phyloP scores from a whole-genome alignment of 192 early-diverging fungal genomes.

The Umbelopsis sp. region DNA sequence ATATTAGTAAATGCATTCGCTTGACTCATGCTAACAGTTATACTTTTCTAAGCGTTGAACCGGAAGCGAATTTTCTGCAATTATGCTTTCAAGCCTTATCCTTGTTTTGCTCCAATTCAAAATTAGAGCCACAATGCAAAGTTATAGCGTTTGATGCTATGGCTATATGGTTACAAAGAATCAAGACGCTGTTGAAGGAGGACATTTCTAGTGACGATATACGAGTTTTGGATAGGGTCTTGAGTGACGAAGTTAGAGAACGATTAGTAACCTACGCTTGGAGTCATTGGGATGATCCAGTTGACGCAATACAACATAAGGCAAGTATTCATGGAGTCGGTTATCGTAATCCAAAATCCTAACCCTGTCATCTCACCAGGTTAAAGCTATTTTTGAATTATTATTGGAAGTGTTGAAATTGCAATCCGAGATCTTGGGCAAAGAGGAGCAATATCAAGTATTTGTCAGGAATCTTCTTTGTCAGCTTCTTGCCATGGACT shows the following conservation, averaged over 20 bases:
- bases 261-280: slow-evolving; percentile 72
- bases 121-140: slow-evolving; percentile 66
- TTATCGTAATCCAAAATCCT: neutral
- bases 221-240: slow-evolving; percentile 25
- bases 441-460: slow-evolving; percentile 33
- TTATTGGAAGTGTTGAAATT: slow-evolving; percentile 66
- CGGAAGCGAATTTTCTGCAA: slow-evolving; percentile 48
- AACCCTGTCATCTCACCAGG: neutral
- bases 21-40: neutral
- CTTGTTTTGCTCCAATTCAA: slow-evolving; percentile 63
- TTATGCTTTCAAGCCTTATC: slow-evolving; percentile 64
- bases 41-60: neutral
- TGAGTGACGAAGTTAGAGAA: slow-evolving; percentile 49
- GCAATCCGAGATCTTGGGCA: slow-evolving; percentile 26
- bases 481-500: slow-evolving; percentile 73
- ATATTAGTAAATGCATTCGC: neutral
- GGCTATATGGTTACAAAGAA: slow-evolving; percentile 69
- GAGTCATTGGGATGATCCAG: slow-evolving; percentile 87
- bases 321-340: slow-evolving; percentile 27
- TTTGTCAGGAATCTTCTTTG: slow-evolving; percentile 65
- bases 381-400: slow-evolving; percentile 69
- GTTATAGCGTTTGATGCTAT: slow-evolving; percentile 76
- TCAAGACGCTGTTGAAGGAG: slow-evolving; percentile 46
- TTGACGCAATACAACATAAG: slow-evolving; percentile 80
- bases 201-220: slow-evolving; percentile 17